Evolutionary conservation across 2,329 filamentous ascomycete species (phyloP).

Genomic region (Mariannaea elegans): DNA sequence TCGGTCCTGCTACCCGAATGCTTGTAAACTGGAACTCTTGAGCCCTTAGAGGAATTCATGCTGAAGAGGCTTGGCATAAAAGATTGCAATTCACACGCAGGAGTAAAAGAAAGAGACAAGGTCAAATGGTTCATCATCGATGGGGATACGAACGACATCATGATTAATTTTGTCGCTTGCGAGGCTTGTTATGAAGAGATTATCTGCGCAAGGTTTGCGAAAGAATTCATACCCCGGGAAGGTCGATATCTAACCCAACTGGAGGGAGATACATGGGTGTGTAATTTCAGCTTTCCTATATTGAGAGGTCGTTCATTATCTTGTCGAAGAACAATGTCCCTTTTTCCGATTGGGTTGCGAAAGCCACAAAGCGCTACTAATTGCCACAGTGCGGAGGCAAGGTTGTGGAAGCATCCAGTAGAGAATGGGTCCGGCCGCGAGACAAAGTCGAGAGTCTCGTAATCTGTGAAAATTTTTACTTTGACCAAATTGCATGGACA

Average conservation of each 20-base stretch:
- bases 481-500: slow-evolving; percentile 7
- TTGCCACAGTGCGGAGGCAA: slow-evolving; percentile 3
- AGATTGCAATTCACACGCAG: not conserved
- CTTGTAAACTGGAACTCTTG: not conserved
- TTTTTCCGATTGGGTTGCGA: slow-evolving; percentile 1
- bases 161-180: slow-evolving; percentile 11
- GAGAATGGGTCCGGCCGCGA: slow-evolving; percentile 1
- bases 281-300: not conserved
- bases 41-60: slow-evolving; percentile 2
- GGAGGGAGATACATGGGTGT: not conserved
- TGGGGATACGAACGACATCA: slow-evolving; percentile 1
- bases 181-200: slow-evolving; percentile 8
- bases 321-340: slow-evolving; percentile 3
- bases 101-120: not conserved
- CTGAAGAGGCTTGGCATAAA: not conserved
- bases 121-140: slow-evolving; percentile 8
- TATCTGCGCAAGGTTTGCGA: not conserved
- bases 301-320: not conserved
- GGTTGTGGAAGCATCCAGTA: not conserved
- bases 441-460: not conserved
- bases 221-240: slow-evolving; percentile 5
- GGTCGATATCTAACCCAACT: not conserved
- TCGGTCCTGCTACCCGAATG: not conserved
- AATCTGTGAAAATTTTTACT: slow-evolving; percentile 9
- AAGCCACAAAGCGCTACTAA: slow-evolving; percentile 5